Conservation (phyloP, 768 basidiomycete species). For the Pholiota microspora region DNA sequence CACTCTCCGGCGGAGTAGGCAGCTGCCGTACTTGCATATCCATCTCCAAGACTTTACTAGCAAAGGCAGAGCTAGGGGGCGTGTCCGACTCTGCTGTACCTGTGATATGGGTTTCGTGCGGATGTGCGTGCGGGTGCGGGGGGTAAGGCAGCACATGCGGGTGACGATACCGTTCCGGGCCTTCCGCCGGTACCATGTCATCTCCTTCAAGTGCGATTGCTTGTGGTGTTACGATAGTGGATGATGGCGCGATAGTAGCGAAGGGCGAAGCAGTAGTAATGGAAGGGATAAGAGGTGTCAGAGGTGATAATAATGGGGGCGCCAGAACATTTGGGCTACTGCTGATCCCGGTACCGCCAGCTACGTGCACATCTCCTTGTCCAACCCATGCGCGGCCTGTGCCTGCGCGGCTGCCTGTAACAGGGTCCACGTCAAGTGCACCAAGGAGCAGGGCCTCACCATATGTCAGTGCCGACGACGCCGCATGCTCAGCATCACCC, state of each 20-base stretch:
- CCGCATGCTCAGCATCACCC: not conserved
- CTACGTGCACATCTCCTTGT: constrained; percentile 11
- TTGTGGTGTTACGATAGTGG: too few species aligned
- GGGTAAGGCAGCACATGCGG: not conserved
- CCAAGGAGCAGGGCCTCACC: constrained; percentile 31
- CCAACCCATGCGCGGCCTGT: constrained; percentile 25
- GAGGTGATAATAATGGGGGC: too few species aligned
- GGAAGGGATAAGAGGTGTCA: too few species aligned
- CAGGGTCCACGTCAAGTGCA: constrained; percentile 19
- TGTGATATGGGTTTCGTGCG: too few species aligned
- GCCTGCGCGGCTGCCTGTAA: constrained; percentile 3
- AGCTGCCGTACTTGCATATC: constrained; percentile 1
- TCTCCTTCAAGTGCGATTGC: too few species aligned
- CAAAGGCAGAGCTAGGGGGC: too few species aligned
- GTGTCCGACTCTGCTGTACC: too few species aligned
- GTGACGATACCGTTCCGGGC: too few species aligned
- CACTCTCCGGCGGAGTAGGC: constrained; percentile 16
- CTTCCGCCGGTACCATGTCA: too few species aligned
- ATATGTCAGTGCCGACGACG: not conserved
- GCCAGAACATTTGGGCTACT: not conserved
- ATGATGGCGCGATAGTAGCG: too few species aligned
- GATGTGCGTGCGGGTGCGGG: not conserved
- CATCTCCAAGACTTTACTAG: too few species aligned
- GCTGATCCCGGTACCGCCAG: not conserved
- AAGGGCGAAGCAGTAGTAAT: too few species aligned